Base-by-base conservation (phyloP, 2,329 filamentous ascomycete genomes). In the Fusarium neocosmosporiellum region DNA sequence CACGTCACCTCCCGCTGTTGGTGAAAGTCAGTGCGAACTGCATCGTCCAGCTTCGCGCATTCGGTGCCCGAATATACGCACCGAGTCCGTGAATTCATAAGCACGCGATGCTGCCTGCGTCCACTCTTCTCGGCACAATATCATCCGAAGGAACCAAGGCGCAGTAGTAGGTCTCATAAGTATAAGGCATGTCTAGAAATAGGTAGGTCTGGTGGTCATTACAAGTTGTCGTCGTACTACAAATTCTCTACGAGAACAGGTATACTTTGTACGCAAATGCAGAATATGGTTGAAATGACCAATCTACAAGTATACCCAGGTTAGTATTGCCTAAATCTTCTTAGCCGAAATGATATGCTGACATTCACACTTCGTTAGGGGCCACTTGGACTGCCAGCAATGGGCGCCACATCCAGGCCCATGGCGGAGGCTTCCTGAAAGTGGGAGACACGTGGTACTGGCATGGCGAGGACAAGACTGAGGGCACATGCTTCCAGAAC, bases 401-500 rank as follows among this genome's bases (percentile, higher is more conserved):
- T 2, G 24, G 43, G 7, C 43, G 16, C 14, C 24, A 48, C 46
- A 63, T 55, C 31, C 20, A 55, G 33, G 53, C 53, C 20, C 20
- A 55, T 24, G 33, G 53, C 14, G 53, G 31, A 22, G 53, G 31
- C 10, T 34, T 55, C 33, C 20, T 55, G 13, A 55, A 55, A 55
- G 33, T 34, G 2, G 20, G 31, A 34, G 7, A 5, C 29, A 37
- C 53, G 9, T 55, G 14, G 20, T 37, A 55, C 33, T 55, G 53
- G 53, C n/a, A 34, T 4, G 91, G 91, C 29, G 91, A 93, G 79
- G 90, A 93, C 81, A 92, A 92, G 80, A 87, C 88, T 3, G 81
- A 87, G 33, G 89, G 90, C 33, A 86, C 83, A 4, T 80, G 83
- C 0, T 93, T 92, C 79, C 86, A 88, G 70, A 89, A 89, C 65